Percentiles rank a stretch among this genome's conserved stretches.
These are phyloP conservation scores for Ophiocordyceps camponoti-floridani DNA, from an alignment of 2,329 filamentous ascomycete genomes.

Conservation along the genomic window DNA sequence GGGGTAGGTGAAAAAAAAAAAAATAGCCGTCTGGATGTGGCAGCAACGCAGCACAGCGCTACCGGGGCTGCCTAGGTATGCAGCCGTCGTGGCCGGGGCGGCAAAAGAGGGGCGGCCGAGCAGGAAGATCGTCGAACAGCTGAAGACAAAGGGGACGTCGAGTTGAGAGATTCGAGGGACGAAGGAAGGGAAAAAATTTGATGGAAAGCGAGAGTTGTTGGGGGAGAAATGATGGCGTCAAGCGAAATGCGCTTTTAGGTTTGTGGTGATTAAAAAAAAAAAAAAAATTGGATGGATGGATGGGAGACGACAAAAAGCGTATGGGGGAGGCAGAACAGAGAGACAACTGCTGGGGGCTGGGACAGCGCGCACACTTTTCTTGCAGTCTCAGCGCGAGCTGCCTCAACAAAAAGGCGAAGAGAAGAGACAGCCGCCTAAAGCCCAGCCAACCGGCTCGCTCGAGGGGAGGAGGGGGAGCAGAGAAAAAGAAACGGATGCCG, in stretches of 20 bases:
- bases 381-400: too few species aligned
- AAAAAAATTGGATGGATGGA: neutral
- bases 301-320: neutral
- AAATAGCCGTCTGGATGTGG: constrained; percentile 7
- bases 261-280: neutral
- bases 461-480: neutral
- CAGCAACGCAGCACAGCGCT: constrained; percentile 10
- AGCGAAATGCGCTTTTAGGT: neutral
- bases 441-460: neutral
- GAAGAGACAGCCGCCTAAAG: neutral
- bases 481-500: neutral
- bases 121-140: constrained; percentile 2
- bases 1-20: neutral
- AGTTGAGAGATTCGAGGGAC: constrained; percentile 3
- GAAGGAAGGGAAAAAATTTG: neutral
- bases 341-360: constrained; percentile 5
- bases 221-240: neutral
- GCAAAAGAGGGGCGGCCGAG: constrained; percentile 5
- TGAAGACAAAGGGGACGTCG: constrained; percentile 1
- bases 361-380: constrained; percentile 2
- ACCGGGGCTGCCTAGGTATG: constrained; percentile 6
- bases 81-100: constrained; percentile 15
- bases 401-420: neutral
- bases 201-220: constrained; percentile 1
- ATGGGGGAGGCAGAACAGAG: constrained; percentile 1